Conservation (phyloP, 495 filamentous ascomycete species). For the Daldinia concentrica region DNA sequence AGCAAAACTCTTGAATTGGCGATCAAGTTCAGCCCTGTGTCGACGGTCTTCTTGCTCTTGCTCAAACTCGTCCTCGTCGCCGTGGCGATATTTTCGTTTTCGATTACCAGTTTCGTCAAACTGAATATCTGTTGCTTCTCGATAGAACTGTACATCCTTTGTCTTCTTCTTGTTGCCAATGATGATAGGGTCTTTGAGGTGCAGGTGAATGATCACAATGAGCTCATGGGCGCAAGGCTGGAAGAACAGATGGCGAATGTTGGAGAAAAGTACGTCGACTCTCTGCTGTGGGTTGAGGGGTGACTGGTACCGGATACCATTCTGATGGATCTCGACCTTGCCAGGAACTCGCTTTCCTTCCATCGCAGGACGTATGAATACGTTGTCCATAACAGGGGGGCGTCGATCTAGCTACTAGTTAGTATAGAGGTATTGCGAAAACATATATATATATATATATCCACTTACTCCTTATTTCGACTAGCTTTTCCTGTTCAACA, state of each 20-base stretch:
- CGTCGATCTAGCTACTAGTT: conserved; percentile 73
- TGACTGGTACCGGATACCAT: conserved; percentile 95
- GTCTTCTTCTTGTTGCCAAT: conserved; percentile 97
- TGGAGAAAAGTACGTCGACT: conserved; percentile 96
- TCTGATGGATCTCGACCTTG: conserved; percentile 96
- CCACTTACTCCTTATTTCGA: conserved; percentile 83
- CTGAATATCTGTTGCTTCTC: conserved; percentile 97
- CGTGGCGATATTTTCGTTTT: conserved; percentile 97
- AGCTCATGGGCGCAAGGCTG: conserved; percentile 95
- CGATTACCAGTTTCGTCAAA: conserved; percentile 99
- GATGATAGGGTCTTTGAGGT: conserved; percentile 97
- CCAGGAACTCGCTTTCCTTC: conserved; percentile 96
- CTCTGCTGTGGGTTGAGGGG: conserved; percentile 81
- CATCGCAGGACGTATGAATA: conserved; percentile 92
- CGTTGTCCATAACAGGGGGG: conserved; percentile 84
- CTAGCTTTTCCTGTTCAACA: conserved; percentile 97
- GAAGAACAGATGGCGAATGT: conserved; percentile 98
- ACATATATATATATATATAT: neutral
- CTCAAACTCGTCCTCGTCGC: conserved; percentile 98
- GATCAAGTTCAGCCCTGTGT: conserved; percentile 88
- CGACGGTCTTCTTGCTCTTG: conserved; percentile 97
- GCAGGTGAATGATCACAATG: conserved; percentile 97
- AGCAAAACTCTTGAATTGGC: conserved; percentile 95
- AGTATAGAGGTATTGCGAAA: conserved; percentile 34
- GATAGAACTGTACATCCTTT: conserved; percentile 97